A percentile compares a stretch with the other conserved stretches of the same genome.
These are phyloP conservation scores for Coriaria nepalensis DNA, from an alignment of 306 rosid genomes.

Conservation along the genomic window DNA sequence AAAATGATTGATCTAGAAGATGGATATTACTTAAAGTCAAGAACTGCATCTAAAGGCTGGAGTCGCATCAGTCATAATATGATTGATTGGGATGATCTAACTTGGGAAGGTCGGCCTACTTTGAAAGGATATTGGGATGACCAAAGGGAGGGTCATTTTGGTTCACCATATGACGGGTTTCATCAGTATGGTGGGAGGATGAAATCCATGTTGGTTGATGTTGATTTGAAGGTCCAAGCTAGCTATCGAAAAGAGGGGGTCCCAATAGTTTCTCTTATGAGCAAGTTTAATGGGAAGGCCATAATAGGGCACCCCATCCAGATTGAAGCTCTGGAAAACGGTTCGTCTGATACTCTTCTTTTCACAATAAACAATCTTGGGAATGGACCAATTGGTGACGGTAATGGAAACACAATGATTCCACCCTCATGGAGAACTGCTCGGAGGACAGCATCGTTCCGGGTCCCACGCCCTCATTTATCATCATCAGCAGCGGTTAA, in stretches of 20 bases:
- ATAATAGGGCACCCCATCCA: slow-evolving; percentile 88
- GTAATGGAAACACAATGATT: slow-evolving; percentile 50
- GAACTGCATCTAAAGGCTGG: slow-evolving; percentile 31
- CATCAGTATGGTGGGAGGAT: slow-evolving; percentile 40
- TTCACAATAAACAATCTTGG: slow-evolving; percentile 41
- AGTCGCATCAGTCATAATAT: slow-evolving; percentile 22
- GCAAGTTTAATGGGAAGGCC: slow-evolving; percentile 79
- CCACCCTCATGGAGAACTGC: slow-evolving; percentile 97
- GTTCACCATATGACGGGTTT: slow-evolving; percentile 25
- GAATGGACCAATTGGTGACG: slow-evolving; percentile 33
- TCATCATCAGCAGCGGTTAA: slow-evolving; percentile 33
- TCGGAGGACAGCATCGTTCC: slow-evolving; percentile 83
- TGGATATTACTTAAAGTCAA: slow-evolving; percentile 39
- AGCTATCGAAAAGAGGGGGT: slow-evolving; percentile 74
- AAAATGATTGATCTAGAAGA: slow-evolving; percentile 39
- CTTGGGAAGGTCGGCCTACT: slow-evolving; percentile 56
- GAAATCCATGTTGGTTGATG: slow-evolving; percentile 54
- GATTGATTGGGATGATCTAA: slow-evolving; percentile 56
- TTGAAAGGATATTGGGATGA: slow-evolving; percentile 47
- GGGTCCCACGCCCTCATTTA: slow-evolving; percentile 74
- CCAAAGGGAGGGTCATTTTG: slow-evolving; percentile 28
- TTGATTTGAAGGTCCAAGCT: slow-evolving; percentile 82
- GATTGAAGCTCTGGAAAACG: slow-evolving; percentile 66
- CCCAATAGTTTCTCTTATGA: slow-evolving; percentile 82
- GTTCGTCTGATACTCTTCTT: slow-evolving; percentile 50